Evolutionary conservation across 768 basidiomycete species (phyloP).

Genomic region (Saitozyma sp.): DNA sequence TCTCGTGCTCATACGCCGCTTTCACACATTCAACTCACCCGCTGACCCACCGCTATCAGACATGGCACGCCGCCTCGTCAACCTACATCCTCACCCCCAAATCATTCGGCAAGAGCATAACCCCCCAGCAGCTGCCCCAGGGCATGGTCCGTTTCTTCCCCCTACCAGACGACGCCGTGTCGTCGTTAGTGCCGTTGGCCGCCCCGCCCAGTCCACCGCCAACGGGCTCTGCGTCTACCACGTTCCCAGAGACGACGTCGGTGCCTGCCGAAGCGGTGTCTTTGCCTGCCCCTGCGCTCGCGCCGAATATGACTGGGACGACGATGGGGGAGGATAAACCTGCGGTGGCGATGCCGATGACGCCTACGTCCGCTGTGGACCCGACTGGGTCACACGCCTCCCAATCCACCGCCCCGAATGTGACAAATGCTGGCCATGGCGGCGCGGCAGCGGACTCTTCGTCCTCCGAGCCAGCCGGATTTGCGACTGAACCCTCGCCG

Average conservation of each 20-base stretch:
- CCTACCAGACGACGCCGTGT: constrained; percentile 23
- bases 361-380: too few relatives aligned
- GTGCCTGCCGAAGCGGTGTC: too few relatives aligned
- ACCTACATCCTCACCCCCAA: constrained; percentile 63
- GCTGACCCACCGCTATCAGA: constrained; percentile 56
- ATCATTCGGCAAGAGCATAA: constrained; percentile 74
- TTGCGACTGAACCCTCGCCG: too few relatives aligned
- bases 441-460: too few relatives aligned
- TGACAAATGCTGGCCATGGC: too few relatives aligned
- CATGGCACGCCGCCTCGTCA: constrained; percentile 65
- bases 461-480: too few relatives aligned
- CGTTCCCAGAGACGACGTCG: background rate
- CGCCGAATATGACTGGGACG: background rate
- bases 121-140: constrained; percentile 66
- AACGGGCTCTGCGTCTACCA: constrained; percentile 9
- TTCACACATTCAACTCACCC: background rate
- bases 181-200: constrained; percentile 15
- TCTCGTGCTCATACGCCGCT: background rate
- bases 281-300: background rate
- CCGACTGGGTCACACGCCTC: too few relatives aligned
- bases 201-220: constrained; percentile 15
- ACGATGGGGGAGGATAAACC: background rate
- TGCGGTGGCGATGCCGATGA: too few relatives aligned
- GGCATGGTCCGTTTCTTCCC: constrained; percentile 82
- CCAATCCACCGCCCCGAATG: too few relatives aligned